phyloP scores from a whole-genome alignment of 1,284 basidiomycete species.

The Microbotryum scabiosae region DNA sequence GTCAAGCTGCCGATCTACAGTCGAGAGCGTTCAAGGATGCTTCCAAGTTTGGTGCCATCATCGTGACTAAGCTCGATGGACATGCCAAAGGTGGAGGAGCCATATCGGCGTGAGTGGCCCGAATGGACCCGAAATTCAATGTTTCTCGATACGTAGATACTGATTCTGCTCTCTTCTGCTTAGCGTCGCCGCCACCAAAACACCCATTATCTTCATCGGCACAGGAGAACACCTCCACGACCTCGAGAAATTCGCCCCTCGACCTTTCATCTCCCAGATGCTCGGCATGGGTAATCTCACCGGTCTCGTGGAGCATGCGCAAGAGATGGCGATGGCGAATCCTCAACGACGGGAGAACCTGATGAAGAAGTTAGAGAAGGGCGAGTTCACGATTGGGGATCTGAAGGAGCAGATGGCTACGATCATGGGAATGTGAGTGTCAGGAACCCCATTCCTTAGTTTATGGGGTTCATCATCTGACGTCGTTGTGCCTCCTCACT shows the following conservation, averaged over 20 bases:
- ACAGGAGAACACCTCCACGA: conserved; percentile 95
- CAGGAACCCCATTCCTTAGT: background rate
- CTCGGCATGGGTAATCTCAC: conserved; percentile 93
- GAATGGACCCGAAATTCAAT: conserved; percentile 2
- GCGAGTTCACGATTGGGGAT: conserved; percentile 90
- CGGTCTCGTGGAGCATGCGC: conserved; percentile 95
- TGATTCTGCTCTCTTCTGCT: background rate
- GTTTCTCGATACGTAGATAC: background rate
- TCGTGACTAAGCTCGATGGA: conserved; percentile 99
- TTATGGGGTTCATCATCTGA: background rate
- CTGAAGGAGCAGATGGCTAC: conserved; percentile 96
- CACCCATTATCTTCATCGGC: conserved; percentile 97
- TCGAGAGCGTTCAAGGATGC: conserved; percentile 95
- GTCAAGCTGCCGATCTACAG: conserved; percentile 96
- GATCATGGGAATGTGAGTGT: conserved; percentile 86
- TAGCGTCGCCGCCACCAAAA: conserved; percentile 95
- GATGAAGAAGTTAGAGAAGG: conserved; percentile 95
- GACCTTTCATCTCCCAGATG: conserved; percentile 95
- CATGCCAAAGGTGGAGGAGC: conserved; percentile 99
- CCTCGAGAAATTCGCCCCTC: conserved; percentile 88
- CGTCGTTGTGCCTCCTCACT: background rate
- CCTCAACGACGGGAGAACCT: conserved; percentile 97
- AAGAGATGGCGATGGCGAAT: conserved; percentile 82
- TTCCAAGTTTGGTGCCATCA: conserved; percentile 95
- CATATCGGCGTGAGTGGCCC: conserved; percentile 77